Percentiles rank a stretch among this genome's conserved stretches.
phyloP scores from a whole-genome alignment of 148 eudicot genomes.

The Chenopodium album region DNA sequence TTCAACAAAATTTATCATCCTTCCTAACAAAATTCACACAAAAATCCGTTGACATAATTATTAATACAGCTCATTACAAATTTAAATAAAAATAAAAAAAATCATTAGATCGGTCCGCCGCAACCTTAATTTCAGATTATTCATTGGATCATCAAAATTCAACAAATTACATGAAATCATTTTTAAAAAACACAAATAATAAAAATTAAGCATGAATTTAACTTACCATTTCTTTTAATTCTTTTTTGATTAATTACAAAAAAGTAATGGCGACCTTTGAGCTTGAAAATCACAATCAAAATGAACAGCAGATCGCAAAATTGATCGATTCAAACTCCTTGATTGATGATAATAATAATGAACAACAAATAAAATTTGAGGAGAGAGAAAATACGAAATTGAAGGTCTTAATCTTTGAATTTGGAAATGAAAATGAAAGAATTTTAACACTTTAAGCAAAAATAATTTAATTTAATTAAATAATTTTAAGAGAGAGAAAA shows the following conservation, averaged over 20 bases:
- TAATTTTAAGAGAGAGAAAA: conserved; percentile 1
- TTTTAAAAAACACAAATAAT: neutral
- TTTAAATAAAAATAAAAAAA: neutral
- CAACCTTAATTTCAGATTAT: neutral
- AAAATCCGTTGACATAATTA: neutral
- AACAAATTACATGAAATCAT: neutral
- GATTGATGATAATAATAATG: neutral
- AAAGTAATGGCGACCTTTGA: conserved; percentile 30
- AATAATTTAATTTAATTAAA: neutral
- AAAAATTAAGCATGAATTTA: neutral
- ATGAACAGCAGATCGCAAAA: conserved; percentile 8
- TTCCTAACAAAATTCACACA: neutral
- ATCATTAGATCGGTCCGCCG: neutral
- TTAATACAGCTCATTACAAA: neutral
- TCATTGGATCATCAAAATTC: neutral
- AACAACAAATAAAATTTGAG: neutral
- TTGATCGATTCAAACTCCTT: conserved; percentile 17
- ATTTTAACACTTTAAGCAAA: conserved; percentile 4
- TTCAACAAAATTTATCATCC: neutral
- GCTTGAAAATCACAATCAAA: neutral
- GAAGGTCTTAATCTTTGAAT: conserved; percentile 11
- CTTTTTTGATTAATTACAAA: neutral
- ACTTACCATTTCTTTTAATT: neutral
- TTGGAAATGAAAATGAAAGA: neutral
- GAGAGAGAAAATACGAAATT: conserved; percentile 8